Base-by-base conservation (phyloP, 352 stramenopile species). In the Phytopythium cucurbitacearum region DNA sequence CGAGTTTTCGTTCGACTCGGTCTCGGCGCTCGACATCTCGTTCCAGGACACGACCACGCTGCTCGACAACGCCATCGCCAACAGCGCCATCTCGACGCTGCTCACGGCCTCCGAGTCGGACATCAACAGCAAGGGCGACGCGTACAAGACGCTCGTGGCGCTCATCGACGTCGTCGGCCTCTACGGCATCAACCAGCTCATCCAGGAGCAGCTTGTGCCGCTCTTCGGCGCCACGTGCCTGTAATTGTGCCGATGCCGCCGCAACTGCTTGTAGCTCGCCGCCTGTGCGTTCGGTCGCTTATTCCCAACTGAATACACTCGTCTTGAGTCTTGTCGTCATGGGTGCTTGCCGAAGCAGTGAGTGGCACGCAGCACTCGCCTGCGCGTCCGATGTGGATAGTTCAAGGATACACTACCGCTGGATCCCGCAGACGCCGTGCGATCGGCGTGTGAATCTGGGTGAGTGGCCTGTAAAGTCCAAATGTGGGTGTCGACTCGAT, bases 91-190 rank as follows among this genome's bases (percentile, higher is more conserved):
- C 50, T 75, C 79, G 60, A 48, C 58, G 32, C 59, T 87, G 44
- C 53, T 82, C 37, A 47, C 60, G 36, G 82, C 75, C 54, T 71
- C 65, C 28, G 67, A 59, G 28, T 45, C 62, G 15, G 51, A 71
- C 51, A 53, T 85, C 45, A 88, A 88, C 74, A 76, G 78, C 62
- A 88, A 85, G 70, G 68, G 60, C 40, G 58, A 77, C 54, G 64
- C 74, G 42, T 84, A 86, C 65, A 71, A 66, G 60, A 53, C 84
- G 34, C 28, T 62, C 42, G 69, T 76, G 38, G 80, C 74, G 45
- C 57, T 84, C 5, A 40, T 51, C 13, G 45, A 51, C 35, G 45
- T 51, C 13, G 45, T 51, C 10, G 45, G 45, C 34, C 12, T 40
- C 12, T 51, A 51, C 45, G 45, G 32, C 3, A 39, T 78, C 41